Evolutionary conservation across 2,329 filamentous ascomycete species (phyloP), one percentile per base, ranked within the genome.

Genomic region (Catunica adiposa): DNA sequence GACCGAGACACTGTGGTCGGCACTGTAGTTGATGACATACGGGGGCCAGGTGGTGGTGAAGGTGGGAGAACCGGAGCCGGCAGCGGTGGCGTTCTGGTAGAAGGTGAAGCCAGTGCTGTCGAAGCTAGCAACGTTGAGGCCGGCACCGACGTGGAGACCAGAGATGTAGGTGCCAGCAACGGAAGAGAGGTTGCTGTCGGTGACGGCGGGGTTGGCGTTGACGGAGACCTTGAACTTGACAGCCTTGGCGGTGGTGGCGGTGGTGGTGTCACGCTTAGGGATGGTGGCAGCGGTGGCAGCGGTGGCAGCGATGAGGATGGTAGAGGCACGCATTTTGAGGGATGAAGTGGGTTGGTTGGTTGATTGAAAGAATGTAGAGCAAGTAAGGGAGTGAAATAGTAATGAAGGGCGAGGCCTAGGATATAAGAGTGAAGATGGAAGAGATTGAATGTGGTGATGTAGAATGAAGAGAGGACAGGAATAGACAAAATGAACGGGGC

Each of bases 21-120:
- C 61, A 56, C 74, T 62, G 50, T 68, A 70, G 37, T 62, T 66
- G 2, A 72, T 69, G 55, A 66, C 66, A 3, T 63, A 63, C 3
- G 69, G 69, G 4, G 63, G 67, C 31, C 69, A 70, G 17, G 65
- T 65, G 58, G 74, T 72, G 25, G 67, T 68, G 20, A 46, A 8
- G 20, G 29, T 46, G 6, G n/a, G 8, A 11, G 31, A n/a, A 3
- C n/a, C 62, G 44, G 64, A n/a, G 6, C n/a, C 62, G 44, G 64
- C 57, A 11, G 65, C 65, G 11, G 73, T 74, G 61, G 70, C 72
- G 61, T 77, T 77, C 56, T 71, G 64, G 67, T 76, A 77, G 62
- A 76, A 77, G 57, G 71, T 61, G 51, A 65, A 57, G 1, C 69
- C 71, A 0, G 73, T 69, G 37, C 72, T 71, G 5, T 65, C 65